phyloP scores from a whole-genome alignment of 1,139 yeast genomes.

The Blastobotrys proliferans region DNA sequence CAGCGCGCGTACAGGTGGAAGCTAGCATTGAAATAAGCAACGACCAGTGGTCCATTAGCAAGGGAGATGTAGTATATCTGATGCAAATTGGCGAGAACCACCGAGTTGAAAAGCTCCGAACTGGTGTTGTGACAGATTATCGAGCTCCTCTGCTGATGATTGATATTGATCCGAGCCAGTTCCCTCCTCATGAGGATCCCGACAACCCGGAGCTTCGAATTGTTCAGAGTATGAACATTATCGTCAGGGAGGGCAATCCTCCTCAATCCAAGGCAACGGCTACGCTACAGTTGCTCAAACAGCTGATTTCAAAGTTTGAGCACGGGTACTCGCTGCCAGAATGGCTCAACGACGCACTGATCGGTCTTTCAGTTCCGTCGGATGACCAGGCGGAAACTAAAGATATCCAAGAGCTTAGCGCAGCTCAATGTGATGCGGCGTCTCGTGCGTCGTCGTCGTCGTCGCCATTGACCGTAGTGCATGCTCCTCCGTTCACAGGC shows the following conservation, averaged over 20 bases:
- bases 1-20: conserved; percentile 26
- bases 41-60: background rate
- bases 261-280: too few relatives aligned
- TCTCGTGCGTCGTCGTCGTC: background rate
- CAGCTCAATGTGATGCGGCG: too few relatives aligned
- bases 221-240: conserved; percentile 4
- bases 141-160: background rate
- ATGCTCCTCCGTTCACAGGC: conserved; percentile 3
- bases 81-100: background rate
- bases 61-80: conserved; percentile 5
- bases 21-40: conserved; percentile 28
- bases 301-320: too few relatives aligned
- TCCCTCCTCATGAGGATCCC: conserved; percentile 8
- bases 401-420: background rate
- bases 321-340: conserved; percentile 28
- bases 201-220: conserved; percentile 1
- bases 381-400: background rate
- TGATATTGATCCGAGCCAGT: conserved; percentile 3
- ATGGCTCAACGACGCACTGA: conserved; percentile 37
- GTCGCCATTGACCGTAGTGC: background rate
- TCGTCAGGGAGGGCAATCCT: conserved; percentile 1
- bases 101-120: background rate
- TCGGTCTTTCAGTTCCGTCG: background rate
- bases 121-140: background rate
- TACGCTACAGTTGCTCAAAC: background rate